Percentiles rank a stretch among this genome's conserved stretches.
These are phyloP conservation scores for Parsonsia alboflavescens DNA, from an alignment of 257 asterid genomes.

Conservation along the genomic window DNA sequence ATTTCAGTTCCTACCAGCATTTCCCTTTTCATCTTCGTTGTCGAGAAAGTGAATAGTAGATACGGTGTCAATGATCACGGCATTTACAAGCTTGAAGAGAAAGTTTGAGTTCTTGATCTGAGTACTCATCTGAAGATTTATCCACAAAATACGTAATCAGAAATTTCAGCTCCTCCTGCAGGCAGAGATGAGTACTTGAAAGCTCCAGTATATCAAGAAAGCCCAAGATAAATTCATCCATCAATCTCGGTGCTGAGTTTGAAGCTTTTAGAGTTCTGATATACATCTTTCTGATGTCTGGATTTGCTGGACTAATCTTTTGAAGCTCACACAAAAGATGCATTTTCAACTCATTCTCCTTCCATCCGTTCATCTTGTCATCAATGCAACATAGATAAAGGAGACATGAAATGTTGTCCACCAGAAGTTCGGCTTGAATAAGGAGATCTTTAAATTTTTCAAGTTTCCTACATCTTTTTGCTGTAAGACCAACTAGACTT, in stretches of 20 bases:
- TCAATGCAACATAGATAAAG: not conserved
- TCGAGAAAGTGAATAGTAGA: not conserved
- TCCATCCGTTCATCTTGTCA: not conserved
- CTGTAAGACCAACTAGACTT: not conserved
- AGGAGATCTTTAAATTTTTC: not conserved
- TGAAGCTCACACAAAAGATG: not conserved
- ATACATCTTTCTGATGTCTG: not conserved
- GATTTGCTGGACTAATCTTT: not conserved
- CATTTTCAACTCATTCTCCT: not conserved
- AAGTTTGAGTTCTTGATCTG: too few species aligned
- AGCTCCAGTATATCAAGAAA: not conserved
- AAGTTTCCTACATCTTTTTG: not conserved
- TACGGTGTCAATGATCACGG: not conserved
- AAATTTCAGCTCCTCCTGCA: not conserved
- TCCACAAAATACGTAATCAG: not conserved
- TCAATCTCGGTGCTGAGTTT: not conserved
- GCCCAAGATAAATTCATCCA: not conserved
- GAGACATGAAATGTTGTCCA: not conserved
- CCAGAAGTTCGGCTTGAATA: not conserved
- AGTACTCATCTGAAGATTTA: not conserved
- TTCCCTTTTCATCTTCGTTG: too few species aligned
- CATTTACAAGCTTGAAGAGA: not conserved
- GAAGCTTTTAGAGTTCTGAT: not conserved
- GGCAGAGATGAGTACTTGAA: not conserved
- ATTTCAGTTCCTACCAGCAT: not conserved